Percentiles rank a stretch among this genome's conserved stretches.
Conservation (phyloP, 805 yeast genomes). For the Candida nanaspora region DNA sequence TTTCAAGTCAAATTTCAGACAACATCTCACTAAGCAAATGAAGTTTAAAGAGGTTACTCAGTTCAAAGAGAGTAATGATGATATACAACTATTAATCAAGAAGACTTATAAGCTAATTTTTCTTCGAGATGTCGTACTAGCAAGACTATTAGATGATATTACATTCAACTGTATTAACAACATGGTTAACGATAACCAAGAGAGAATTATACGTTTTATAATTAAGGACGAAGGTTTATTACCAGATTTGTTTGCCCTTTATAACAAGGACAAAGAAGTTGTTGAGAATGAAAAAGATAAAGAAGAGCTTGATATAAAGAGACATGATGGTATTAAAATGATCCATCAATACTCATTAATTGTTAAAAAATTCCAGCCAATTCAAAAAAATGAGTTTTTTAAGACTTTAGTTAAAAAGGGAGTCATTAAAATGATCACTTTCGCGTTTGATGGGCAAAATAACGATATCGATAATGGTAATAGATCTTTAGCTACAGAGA, state of each 20-base stretch:
- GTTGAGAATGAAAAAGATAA: conserved; percentile 2
- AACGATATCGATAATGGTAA: conserved; percentile 39
- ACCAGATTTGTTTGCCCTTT: conserved; percentile 51
- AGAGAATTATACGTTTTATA: conserved; percentile 54
- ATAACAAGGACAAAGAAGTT: conserved; percentile 25
- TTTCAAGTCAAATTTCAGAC: conserved; percentile 73
- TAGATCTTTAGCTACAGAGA: conserved; percentile 70
- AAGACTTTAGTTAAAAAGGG: conserved; percentile 59
- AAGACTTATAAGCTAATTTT: conserved; percentile 75
- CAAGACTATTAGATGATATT: conserved; percentile 76
- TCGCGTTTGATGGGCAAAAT: conserved; percentile 53
- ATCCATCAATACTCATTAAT: conserved; percentile 74
- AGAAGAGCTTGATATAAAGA: conserved; percentile 19
- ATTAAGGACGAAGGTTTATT: conserved; percentile 47
- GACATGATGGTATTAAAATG: conserved; percentile 68
- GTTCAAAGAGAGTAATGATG: conserved; percentile 30
- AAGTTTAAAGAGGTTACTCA: conserved; percentile 70
- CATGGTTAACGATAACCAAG: conserved; percentile 62
- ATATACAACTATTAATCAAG: conserved; percentile 49
- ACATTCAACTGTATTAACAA: conserved; percentile 61
- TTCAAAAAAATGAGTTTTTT: conserved; percentile 61
- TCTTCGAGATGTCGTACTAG: conserved; percentile 79
- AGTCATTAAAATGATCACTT: conserved; percentile 59
- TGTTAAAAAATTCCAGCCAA: conserved; percentile 57
- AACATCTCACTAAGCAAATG: conserved; percentile 48